A percentile compares a stretch with the other conserved stretches of the same genome.
These are phyloP conservation scores for Colletotrichum abscissum DNA, from an alignment of 2,329 filamentous ascomycete species.

Conservation along the genomic window DNA sequence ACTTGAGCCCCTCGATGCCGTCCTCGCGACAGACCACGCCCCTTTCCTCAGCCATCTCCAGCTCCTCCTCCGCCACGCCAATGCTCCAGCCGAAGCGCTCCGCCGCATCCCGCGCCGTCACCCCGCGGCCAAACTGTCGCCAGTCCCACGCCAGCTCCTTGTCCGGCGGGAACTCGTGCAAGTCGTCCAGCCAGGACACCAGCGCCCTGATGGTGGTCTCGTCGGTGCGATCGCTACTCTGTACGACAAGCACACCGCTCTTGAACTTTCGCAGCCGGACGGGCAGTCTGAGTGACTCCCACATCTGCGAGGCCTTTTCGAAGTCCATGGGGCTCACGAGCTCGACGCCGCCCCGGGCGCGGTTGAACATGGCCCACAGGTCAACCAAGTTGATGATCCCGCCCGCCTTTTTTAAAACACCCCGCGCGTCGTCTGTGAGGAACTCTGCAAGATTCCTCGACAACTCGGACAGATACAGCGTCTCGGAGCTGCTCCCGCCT, in stretches of 20 bases:
- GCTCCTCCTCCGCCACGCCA: conserved; percentile 92
- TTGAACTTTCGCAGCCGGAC: conserved; percentile 90
- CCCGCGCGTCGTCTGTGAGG: conserved; percentile 84
- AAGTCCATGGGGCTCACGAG: conserved; percentile 93
- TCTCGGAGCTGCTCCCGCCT: conserved; percentile 77
- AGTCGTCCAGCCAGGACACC: conserved; percentile 79
- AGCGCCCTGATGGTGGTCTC: conserved; percentile 86
- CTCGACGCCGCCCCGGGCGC: conserved; percentile 91
- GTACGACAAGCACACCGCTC: conserved; percentile 93
- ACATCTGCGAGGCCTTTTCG: conserved; percentile 86
- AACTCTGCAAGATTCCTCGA: conserved; percentile 89
- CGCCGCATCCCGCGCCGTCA: conserved; percentile 90
- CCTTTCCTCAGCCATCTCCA: conserved; percentile 96
- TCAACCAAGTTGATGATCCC: conserved; percentile 92
- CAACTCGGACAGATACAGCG: conserved; percentile 89
- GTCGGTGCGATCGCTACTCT: conserved; percentile 88
- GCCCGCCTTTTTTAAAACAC: conserved; percentile 81
- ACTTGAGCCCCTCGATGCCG: conserved; percentile 88
- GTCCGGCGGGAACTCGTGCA: conserved; percentile 74
- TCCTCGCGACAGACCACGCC: conserved; percentile 92
- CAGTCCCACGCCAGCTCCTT: conserved; percentile 80
- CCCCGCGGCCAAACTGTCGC: conserved; percentile 81
- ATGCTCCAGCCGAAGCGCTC: conserved; percentile 97
- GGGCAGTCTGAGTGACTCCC: conserved; percentile 88
- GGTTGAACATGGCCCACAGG: conserved; percentile 94